A percentile compares a stretch with the other conserved stretches of the same genome.
These are phyloP conservation scores for Adenanthera pavonina DNA, from an alignment of 306 rosid genomes.

Conservation along the genomic window DNA sequence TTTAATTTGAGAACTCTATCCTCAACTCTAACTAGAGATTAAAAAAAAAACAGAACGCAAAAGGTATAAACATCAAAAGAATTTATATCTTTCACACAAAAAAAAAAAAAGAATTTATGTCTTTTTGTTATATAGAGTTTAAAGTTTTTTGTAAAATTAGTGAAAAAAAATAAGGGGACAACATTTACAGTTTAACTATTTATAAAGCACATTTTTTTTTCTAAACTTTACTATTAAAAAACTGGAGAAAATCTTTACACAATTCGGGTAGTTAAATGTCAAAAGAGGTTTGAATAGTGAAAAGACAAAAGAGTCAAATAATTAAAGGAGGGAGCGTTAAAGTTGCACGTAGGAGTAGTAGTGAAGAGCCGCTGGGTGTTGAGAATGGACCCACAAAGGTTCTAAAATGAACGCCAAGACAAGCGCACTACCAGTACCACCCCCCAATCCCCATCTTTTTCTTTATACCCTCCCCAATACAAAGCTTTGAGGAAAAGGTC, in stretches of 20 bases:
- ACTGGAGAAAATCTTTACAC: no score
- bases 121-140: no score
- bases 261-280: neutral
- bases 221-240: no score
- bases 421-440: slow-evolving; percentile 44
- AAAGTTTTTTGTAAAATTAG: neutral
- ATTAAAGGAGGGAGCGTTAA: slow-evolving; percentile 49
- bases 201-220: neutral
- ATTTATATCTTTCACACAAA: neutral
- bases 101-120: no score
- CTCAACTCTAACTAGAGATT: no score
- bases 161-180: neutral
- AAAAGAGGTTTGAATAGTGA: slow-evolving; percentile 19
- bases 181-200: no score
- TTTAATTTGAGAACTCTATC: no score
- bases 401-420: slow-evolving; percentile 28
- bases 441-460: slow-evolving; percentile 18
- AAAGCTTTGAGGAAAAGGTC: slow-evolving; percentile 60
- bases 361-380: slow-evolving; percentile 39
- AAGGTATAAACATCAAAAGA: neutral
- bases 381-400: slow-evolving; percentile 53
- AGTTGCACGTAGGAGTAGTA: slow-evolving; percentile 53
- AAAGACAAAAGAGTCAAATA: slow-evolving; percentile 49
- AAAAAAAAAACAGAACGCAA: no score
- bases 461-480: slow-evolving; percentile 41